Evolutionary conservation across 148 eudicot species (phyloP).

Genomic region (Arctostaphylos glauca): DNA sequence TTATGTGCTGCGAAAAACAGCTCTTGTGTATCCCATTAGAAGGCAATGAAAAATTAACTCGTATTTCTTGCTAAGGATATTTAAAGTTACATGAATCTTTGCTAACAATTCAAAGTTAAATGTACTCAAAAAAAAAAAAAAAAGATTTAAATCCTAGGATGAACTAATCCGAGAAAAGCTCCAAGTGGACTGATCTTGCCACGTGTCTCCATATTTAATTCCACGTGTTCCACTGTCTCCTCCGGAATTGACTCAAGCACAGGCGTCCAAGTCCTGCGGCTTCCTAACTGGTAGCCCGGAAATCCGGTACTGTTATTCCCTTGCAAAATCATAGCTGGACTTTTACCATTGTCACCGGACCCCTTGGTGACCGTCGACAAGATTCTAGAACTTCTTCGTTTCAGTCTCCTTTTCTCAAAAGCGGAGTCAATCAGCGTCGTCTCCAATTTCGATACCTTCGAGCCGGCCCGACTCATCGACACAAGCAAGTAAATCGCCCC

Average conservation of each 20-base stretch:
- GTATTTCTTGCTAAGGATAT: too few species aligned
- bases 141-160: too few species aligned
- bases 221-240: constrained; percentile 7
- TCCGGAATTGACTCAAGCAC: constrained; percentile 40
- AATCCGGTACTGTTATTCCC: constrained; percentile 12
- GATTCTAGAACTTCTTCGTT: constrained; percentile 29
- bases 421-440: constrained; percentile 23
- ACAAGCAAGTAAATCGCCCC: constrained; percentile 34
- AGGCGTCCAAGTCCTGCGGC: constrained; percentile 33
- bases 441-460: constrained; percentile 26
- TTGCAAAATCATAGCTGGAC: constrained; percentile 7
- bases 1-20: too few species aligned
- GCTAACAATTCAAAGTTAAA: too few species aligned
- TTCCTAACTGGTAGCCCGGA: constrained; percentile 17
- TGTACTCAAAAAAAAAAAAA: too few species aligned
- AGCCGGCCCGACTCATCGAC: constrained; percentile 30
- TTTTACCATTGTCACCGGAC: neutral
- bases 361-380: constrained; percentile 16
- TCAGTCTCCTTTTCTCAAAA: constrained; percentile 4
- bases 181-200: neutral
- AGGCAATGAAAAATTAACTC: too few species aligned
- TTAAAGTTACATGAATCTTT: too few species aligned
- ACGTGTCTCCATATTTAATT: neutral
- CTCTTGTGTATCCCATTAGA: too few species aligned
- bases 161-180: too few species aligned